Percentiles rank a stretch among this genome's conserved stretches.
phyloP scores from a whole-genome alignment of 1,284 basidiomycete genomes.

The Mixia osmundae region DNA sequence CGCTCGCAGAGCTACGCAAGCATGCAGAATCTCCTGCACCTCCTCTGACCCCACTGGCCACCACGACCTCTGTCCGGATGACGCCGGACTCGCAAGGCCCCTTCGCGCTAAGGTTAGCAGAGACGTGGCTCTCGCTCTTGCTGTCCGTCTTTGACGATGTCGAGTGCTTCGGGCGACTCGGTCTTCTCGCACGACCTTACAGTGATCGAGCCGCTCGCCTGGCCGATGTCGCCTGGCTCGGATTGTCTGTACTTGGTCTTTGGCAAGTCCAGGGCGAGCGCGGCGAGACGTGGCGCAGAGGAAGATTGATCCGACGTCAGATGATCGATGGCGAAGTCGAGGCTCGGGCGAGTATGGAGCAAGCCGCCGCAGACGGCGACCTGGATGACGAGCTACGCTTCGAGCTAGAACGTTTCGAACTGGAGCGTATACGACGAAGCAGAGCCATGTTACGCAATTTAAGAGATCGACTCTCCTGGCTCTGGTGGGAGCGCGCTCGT shows the following conservation, averaged over 20 bases:
- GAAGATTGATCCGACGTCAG: no score
- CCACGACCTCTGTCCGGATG: no score
- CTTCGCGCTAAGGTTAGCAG: neutral
- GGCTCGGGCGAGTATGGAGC: neutral
- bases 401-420: neutral
- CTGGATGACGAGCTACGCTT: neutral
- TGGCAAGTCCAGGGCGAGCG: no score
- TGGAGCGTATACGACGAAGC: neutral
- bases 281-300: neutral
- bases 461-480: slow-evolving; percentile 5
- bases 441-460: slow-evolving; percentile 3
- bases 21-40: neutral
- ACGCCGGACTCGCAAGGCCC: neutral
- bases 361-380: neutral
- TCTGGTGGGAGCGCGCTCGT: slow-evolving; percentile 9
- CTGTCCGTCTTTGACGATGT: neutral
- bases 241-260: no score
- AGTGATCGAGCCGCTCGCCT: no score
- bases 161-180: neutral
- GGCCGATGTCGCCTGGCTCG: no score
- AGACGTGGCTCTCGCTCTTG: neutral
- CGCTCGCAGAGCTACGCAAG: slow-evolving; percentile 1
- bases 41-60: no score
- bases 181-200: no score
- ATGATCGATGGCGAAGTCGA: neutral